A percentile compares a stretch with the other conserved stretches of the same genome.
phyloP scores from a whole-genome alignment of 495 filamentous ascomycete species.

The Hypoxylon lienhwacheense region DNA sequence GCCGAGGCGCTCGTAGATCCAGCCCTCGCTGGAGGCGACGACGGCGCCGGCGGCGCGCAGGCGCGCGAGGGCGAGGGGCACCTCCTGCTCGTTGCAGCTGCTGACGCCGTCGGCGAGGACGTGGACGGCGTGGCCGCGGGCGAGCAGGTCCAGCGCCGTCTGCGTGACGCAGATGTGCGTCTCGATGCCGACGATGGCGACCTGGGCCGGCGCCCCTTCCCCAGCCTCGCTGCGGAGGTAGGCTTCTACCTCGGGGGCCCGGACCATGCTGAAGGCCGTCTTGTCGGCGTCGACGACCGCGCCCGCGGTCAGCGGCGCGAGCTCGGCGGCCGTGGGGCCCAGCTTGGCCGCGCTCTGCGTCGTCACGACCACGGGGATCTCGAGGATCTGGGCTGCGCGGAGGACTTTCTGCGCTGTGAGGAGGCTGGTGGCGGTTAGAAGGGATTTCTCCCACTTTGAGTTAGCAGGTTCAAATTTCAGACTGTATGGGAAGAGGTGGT shows the following conservation, averaged over 20 bases:
- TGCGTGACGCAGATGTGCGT: constrained; percentile 93
- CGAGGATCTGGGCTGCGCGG: constrained; percentile 58
- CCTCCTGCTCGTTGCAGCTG: constrained; percentile 79
- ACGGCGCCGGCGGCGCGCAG: constrained; percentile 74
- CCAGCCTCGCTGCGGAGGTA: constrained; percentile 11
- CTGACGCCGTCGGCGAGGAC: constrained; percentile 90
- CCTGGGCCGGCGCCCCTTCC: constrained; percentile 36
- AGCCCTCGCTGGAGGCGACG: constrained; percentile 88
- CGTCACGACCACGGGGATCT: constrained; percentile 78
- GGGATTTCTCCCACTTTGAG: not conserved
- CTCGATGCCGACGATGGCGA: constrained; percentile 85
- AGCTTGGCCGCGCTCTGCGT: constrained; percentile 79
- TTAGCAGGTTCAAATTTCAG: not conserved
- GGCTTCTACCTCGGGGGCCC: constrained; percentile 34
- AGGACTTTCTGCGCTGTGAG: constrained; percentile 58
- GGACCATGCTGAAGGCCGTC: constrained; percentile 83
- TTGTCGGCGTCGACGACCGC: constrained; percentile 68
- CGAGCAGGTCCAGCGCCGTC: constrained; percentile 79
- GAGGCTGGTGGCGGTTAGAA: constrained; percentile 41
- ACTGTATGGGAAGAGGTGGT: not conserved
- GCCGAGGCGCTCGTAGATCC: constrained; percentile 89
- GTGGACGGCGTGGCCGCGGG: constrained; percentile 77
- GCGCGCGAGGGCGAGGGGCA: constrained; percentile 74
- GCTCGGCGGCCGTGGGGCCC: constrained; percentile 74
- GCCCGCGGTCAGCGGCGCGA: constrained; percentile 46